These are phyloP conservation scores for Houttuynia cordata DNA, from an alignment of 164 flowering plant species.

Conservation along the genomic window DNA sequence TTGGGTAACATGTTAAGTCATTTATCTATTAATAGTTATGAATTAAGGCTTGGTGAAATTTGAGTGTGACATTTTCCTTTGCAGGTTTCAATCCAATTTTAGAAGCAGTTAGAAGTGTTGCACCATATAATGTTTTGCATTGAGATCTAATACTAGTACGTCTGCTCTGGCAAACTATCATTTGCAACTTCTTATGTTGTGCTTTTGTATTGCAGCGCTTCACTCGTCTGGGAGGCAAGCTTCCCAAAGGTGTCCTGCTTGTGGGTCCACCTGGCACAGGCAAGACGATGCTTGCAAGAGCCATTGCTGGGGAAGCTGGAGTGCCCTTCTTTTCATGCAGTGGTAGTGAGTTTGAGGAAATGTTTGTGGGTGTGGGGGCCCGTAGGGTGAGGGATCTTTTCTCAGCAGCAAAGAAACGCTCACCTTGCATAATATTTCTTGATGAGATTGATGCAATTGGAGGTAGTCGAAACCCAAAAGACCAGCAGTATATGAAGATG, in stretches of 20 bases:
- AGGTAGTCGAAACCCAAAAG: constrained; percentile 87
- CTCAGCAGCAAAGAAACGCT: constrained; percentile 79
- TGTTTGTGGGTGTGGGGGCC: constrained; percentile 99
- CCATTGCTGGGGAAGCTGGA: constrained; percentile 99
- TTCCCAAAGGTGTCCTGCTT: constrained; percentile 95
- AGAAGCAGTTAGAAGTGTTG: no score
- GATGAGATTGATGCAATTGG: constrained; percentile 98
- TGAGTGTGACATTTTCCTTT: no score
- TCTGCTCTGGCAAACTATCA: neutral
- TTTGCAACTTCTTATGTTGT: constrained; percentile 2
- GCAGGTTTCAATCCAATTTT: no score
- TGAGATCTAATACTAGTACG: neutral
- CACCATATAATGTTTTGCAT: no score
- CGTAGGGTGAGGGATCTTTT: constrained; percentile 86
- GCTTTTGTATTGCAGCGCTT: constrained; percentile 41
- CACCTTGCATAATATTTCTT: constrained; percentile 84
- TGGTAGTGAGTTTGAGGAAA: constrained; percentile 99
- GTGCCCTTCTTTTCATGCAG: constrained; percentile 97
- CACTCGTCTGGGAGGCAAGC: constrained; percentile 96
- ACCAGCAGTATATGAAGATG: constrained; percentile 97
- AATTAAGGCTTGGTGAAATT: neutral
- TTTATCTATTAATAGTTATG: neutral
- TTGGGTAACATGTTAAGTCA: neutral
- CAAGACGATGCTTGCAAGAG: constrained; percentile 96
- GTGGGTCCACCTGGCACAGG: constrained; percentile 99